A percentile compares a stretch with the other conserved stretches of the same genome.
Evolutionary conservation across 2,329 filamentous ascomycete species (phyloP).

Genomic region (Neonectria punicea): DNA sequence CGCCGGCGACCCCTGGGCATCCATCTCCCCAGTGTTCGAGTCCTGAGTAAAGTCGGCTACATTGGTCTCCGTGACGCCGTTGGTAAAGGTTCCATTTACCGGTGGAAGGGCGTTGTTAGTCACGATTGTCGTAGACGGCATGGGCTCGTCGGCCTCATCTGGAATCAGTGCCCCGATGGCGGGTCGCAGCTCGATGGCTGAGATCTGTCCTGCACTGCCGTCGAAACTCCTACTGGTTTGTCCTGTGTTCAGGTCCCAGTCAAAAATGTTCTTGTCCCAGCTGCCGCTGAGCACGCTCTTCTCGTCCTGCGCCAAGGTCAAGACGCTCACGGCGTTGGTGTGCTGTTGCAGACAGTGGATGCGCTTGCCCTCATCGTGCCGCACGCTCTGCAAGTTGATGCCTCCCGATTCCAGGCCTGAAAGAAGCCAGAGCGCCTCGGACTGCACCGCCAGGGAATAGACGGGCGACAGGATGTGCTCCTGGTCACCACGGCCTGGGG

Average conservation of each 20-base stretch:
- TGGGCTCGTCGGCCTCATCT: slow-evolving; percentile 71
- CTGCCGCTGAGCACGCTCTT: slow-evolving; percentile 88
- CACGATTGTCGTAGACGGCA: slow-evolving; percentile 74
- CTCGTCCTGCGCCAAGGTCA: slow-evolving; percentile 86
- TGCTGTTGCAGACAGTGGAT: slow-evolving; percentile 86
- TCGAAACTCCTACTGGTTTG: slow-evolving; percentile 79
- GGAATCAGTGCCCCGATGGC: slow-evolving; percentile 80
- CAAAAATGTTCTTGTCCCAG: slow-evolving; percentile 94
- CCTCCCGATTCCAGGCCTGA: slow-evolving; percentile 90
- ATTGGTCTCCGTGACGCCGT: slow-evolving; percentile 37
- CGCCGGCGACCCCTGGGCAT: slow-evolving; percentile 73
- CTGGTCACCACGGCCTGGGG: slow-evolving; percentile 57
- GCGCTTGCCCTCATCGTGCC: slow-evolving; percentile 93
- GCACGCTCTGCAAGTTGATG: slow-evolving; percentile 92
- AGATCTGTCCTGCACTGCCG: slow-evolving; percentile 84
- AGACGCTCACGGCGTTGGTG: slow-evolving; percentile 89
- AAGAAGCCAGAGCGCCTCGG: slow-evolving; percentile 89
- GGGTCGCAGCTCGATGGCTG: slow-evolving; percentile 86
- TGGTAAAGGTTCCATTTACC: slow-evolving; percentile 58
- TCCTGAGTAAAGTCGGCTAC: slow-evolving; percentile 35
- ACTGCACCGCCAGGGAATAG: slow-evolving; percentile 92
- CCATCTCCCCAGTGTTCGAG: slow-evolving; percentile 44
- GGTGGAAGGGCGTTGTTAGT: slow-evolving; percentile 76
- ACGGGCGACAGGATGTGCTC: slow-evolving; percentile 84
- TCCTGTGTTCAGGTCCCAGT: slow-evolving; percentile 95